Percentiles rank a stretch among this genome's conserved stretches.
phyloP scores from a whole-genome alignment of 805 yeast genomes.

The Cyberlindnera japonica region DNA sequence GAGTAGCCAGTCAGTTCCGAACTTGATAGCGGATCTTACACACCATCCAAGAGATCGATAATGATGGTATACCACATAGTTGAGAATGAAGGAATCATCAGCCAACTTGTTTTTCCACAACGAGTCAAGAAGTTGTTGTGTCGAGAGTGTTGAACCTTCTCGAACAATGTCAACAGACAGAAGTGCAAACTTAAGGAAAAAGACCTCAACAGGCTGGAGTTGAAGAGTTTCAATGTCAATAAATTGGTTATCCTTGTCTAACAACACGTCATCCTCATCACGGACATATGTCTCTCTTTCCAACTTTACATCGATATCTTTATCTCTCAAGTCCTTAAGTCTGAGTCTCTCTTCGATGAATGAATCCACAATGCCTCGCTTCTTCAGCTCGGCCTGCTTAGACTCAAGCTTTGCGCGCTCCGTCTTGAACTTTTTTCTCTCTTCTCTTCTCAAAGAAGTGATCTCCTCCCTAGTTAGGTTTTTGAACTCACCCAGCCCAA shows the following conservation, averaged over 20 bases:
- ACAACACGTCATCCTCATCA: slow-evolving; percentile 34
- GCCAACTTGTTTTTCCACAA: slow-evolving; percentile 9
- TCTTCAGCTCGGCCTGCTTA: slow-evolving; percentile 39
- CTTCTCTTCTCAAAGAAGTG: slow-evolving; percentile 66
- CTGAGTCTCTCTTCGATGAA: slow-evolving; percentile 31
- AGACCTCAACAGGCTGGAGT: slow-evolving; percentile 69
- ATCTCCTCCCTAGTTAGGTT: slow-evolving; percentile 64
- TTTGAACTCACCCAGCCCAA: slow-evolving; percentile 40
- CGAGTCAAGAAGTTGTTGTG: slow-evolving; percentile 11
- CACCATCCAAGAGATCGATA: slow-evolving; percentile 93
- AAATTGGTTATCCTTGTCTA: slow-evolving; percentile 31
- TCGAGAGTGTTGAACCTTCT: slow-evolving; percentile 16
- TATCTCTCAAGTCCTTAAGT: slow-evolving; percentile 30
- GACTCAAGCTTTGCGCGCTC: slow-evolving; percentile 61
- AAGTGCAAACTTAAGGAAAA: slow-evolving; percentile 62
- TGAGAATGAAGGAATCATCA: slow-evolving; percentile 28
- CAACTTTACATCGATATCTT: slow-evolving; percentile 24
- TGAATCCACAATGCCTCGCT: slow-evolving; percentile 34
- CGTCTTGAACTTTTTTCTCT: slow-evolving; percentile 67
- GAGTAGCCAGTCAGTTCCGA: slow-evolving; percentile 80
- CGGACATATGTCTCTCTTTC: slow-evolving; percentile 27
- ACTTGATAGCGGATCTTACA: slow-evolving; percentile 85
- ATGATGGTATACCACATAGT: slow-evolving; percentile 79
- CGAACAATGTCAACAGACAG: slow-evolving; percentile 41
- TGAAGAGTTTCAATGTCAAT: slow-evolving; percentile 42